Conservation (phyloP, 192 early-diverging fungal species). For the Helicostylum pulchrum region DNA sequence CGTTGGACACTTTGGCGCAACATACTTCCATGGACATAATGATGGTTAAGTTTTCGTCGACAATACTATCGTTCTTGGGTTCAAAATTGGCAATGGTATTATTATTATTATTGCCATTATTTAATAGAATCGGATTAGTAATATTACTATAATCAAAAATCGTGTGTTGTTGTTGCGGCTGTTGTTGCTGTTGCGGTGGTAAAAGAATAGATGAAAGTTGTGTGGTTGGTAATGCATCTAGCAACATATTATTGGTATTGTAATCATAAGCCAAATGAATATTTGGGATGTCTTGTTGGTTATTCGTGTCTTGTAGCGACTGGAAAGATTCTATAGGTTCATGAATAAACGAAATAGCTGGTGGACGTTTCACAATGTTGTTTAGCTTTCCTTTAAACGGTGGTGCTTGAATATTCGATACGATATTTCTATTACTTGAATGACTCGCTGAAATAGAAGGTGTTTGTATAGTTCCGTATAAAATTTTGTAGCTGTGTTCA, state of each 20-base stretch:
- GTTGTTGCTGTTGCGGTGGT: no score
- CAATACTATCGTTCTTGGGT: background rate
- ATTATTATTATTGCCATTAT: background rate
- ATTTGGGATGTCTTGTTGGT: background rate
- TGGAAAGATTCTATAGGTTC: slow-evolving; percentile 20
- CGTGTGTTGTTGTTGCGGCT: no score
- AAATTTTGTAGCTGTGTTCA: slow-evolving; percentile 26
- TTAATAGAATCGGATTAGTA: background rate
- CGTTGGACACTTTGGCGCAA: slow-evolving; percentile 53
- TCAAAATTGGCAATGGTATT: background rate
- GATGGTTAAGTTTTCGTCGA: slow-evolving; percentile 22
- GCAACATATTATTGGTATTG: background rate
- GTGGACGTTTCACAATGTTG: background rate
- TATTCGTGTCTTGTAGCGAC: no score
- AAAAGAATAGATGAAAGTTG: no score
- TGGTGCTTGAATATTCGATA: background rate
- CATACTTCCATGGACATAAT: slow-evolving; percentile 51
- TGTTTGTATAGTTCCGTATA: slow-evolving; percentile 29
- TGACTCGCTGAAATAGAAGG: slow-evolving; percentile 16
- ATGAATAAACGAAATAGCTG: slow-evolving; percentile 20
- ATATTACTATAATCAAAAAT: no score
- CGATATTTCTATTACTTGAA: background rate
- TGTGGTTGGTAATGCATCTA: no score
- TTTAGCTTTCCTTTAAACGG: background rate
- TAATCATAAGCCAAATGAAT: background rate